Base-by-base conservation (phyloP, 139 green algal species). In the Tetradesmus lagerheimii region DNA sequence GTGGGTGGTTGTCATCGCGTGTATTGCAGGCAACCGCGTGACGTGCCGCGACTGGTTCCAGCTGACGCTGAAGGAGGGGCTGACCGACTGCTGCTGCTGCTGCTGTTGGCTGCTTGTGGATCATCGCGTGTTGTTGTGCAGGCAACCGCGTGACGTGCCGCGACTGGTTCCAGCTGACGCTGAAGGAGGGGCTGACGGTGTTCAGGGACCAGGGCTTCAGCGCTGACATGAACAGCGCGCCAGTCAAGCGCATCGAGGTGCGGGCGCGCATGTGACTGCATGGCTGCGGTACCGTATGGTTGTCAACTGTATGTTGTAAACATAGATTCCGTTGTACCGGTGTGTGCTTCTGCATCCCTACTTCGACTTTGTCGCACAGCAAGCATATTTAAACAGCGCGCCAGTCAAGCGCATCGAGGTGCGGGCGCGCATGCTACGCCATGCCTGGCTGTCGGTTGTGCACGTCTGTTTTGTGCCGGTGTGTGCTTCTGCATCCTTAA, bases 41-140 rank as follows among this genome's bases (percentile, higher is more conserved):
- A 99, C 97, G 1, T 99, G 97, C 93, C 94, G 98, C 12, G 98
- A 99, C 94, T 99, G 98, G 97, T 99, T 99, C 94, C 98, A 99
- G 95, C 97, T 99, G 16, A 99, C 95, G 0, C 95, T 99, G 39
- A 99, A 99, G 93, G 98, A 62, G 47, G 18, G 18, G 47, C 12
- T 23, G 1, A 18, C 18, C 47, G 12, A 62, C 47, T 62, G 47
- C 47, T 62, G 47, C 47, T 62, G 47, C 6, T 62, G 12, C 20
- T 43, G 25, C 35, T 43, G 31, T 18, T 37, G 25, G 23, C 47
- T 37, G n/a, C 75, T 29, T 39, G 34, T 80, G 74, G 25, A 31
- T n/a, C 6, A 2, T 45, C 12, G 23, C 34, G 11, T 29, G 75
- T 34, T 45, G 31, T 27, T 34, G 16, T 90, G 95, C 96, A 41